Base-by-base conservation (phyloP, 2,329 filamentous ascomycete species). In the Aphanocladium album region DNA sequence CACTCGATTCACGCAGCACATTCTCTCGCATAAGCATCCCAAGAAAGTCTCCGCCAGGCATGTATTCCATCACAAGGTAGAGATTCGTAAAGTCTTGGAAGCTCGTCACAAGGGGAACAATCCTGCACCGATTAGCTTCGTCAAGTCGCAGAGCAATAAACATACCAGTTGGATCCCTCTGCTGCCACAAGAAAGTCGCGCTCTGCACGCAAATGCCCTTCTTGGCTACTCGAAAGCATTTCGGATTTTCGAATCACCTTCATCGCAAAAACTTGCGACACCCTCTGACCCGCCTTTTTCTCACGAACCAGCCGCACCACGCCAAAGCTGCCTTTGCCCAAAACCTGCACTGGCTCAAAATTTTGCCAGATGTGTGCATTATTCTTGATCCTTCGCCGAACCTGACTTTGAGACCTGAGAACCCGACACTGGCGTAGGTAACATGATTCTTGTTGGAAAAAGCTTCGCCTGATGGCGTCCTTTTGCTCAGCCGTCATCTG, bases 51-150 rank as follows among this genome's bases (percentile, higher is more conserved):
- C 95, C 93, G 0, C 93, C 95, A 2, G 96, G 89, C 91, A 97
- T 97, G 71, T 96, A 99, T 62, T 98, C 93, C 92, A 98, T 97
- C 57, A 97, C 89, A 6, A 99, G 84, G 68, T 98, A 98, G 6
- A 99, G 80, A 67, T 90, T 91, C 46, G 84, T 82, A 39, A 83
- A 78, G 71, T 98, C 95, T 72, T 98, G 91, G 65, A 98, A 98
- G 69, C 91, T 95, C 54, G 90, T 83, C 55, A 96, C 83, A 39
- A 99, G 78, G 1, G 93, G 90, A 2, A 98, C 90, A 51, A 96
- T 87, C 93, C 85, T 88, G 53, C 2, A 55, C 12, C 27, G 50
- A 33, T 56, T 45, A 46, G 35, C 52, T 43, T 17, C 47, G 23
- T 39, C 45, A 17, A 30, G 17, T 52, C 21, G 33, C 5, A 21